Evolutionary conservation across 768 basidiomycete species (phyloP), one percentile per base, ranked within the genome.

Genomic region (Sporobolomyces phaffii): DNA sequence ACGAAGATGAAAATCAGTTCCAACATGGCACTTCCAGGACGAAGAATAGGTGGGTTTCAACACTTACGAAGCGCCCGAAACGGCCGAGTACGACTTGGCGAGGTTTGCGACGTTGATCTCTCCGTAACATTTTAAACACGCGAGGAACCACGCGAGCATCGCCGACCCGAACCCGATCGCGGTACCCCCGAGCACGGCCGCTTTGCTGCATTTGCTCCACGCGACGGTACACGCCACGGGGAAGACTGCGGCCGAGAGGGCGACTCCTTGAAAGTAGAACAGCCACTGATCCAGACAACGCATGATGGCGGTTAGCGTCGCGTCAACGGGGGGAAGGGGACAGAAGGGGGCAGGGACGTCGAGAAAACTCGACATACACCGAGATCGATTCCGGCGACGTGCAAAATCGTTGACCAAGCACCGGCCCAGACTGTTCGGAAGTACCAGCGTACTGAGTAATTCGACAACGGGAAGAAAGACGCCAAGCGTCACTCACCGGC

Each of bases 191-290:
- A 70, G 54, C 1, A 62, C 90, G 18, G 89, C 92, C 78, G 82
- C 83, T 76, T 87, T 88, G 78, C 89, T 91, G 31, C 88, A 87
- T 75, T 85, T 88, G 62, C 80, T 83, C 90, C 91, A 93, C 0
- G 87, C 87, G 60, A 93, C 84, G 70, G 85, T 88, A 26, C 91
- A 80, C 0, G 91, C 91, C 69, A 93, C 89, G 2, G 70, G 65
- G 8, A 64, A 36, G 34, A 53, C 69, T 2, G 69, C 69, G 3
- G 69, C 64, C 0, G 64, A 60, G 43, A 65, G 58, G 9, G 54
- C 51, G 13, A 65, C 64, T 3, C 64, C 64, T 15, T n/a, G 33
- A 29, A 28, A 7, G 48, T 10, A 49, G 28, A 22, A 26, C 5
- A 29, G n/a, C 44, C 13, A n/a, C n/a, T n/a, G n/a, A n/a, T n/a